Evolutionary conservation across 2,329 filamentous ascomycete genomes (phyloP).

Genomic region (Akanthomyces dipterigenus): DNA sequence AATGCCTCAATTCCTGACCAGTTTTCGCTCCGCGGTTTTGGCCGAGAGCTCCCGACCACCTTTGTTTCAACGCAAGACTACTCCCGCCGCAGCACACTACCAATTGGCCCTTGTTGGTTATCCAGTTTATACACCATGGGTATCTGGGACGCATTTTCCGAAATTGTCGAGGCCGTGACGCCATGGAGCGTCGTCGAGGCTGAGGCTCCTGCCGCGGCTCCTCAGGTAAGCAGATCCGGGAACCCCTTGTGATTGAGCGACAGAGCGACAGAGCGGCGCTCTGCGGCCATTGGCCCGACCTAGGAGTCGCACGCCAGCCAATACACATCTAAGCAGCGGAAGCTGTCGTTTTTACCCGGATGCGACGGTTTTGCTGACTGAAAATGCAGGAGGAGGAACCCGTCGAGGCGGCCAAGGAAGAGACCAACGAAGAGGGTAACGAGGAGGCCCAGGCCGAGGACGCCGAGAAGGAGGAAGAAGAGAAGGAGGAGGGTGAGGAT

Average conservation of each 20-base stretch:
- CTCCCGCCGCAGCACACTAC: constrained; percentile 28
- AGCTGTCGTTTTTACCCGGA: neutral
- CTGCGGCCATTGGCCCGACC: constrained; percentile 3
- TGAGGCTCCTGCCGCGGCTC: constrained; percentile 61
- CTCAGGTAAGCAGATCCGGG: constrained; percentile 39
- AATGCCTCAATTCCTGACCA: constrained; percentile 42
- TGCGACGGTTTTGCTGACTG: neutral
- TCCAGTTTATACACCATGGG: constrained; percentile 47
- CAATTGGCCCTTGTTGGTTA: constrained; percentile 34
- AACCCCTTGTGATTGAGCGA: neutral
- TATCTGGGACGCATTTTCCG: constrained; percentile 59
- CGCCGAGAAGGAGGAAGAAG: constrained; percentile 36
- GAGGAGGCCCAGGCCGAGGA: constrained; percentile 22
- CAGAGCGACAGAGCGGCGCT: constrained; percentile 6
- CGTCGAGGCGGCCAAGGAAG: constrained; percentile 22
- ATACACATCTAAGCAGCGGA: neutral
- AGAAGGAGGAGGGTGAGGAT: constrained; percentile 40
- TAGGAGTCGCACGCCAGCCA: neutral
- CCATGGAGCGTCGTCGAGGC: constrained; percentile 60
- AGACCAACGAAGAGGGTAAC: constrained; percentile 19
- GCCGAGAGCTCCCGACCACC: constrained; percentile 36
- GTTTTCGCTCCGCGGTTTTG: constrained; percentile 33
- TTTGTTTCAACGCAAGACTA: constrained; percentile 21
- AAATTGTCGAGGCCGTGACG: constrained; percentile 57
- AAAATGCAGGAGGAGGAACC: constrained; percentile 28